Base-by-base conservation (phyloP, 257 asterid genomes). In the Paraleonurus japonicus region DNA sequence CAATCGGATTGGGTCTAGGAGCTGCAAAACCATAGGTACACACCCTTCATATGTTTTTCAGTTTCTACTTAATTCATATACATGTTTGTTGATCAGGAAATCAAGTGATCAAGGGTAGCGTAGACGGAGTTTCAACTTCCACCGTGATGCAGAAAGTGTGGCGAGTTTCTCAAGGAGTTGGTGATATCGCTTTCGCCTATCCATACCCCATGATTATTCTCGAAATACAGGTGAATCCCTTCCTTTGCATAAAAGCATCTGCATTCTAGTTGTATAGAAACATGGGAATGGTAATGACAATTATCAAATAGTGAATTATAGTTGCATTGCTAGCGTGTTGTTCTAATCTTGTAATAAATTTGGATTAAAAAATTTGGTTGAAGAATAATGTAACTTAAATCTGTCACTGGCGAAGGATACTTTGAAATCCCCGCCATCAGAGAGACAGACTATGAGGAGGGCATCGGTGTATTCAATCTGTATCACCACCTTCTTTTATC, bases 161-260 rank as follows among this genome's bases (percentile, higher is more conserved):
- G 98, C 67, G 80, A 45, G 81, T 89, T 70, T 83, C 88, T 76
- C 87, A 89, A 80, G 95, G 94, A 5, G 81, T 89, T 32, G 98
- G 96, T 26, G 83, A 85, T 67, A 80, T 92, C 53, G 98, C 98
- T 48, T 92, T 92, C 62, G 84, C 98, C 63, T 92, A 76, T 69
- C 94, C 95, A 7, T 92, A 82, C 83, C 66, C 92, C 77, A 79
- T 82, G 73, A 77, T 87, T 75, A 86, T 86, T 69, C 85, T 89
- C 24, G 92, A 92, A 61, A 83, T 92, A 65, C 98, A 92, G 96
- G 97, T 89, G 78, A 15, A n/a, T n/a, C n/a, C n/a, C n/a, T n/a
- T n/a, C n/a, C n/a, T n/a, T n/a, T n/a, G n/a, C n/a, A n/a, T n/a
- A n/a, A n/a, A n/a, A n/a, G 45, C 47, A 61, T 8, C 19, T 35